Base-by-base conservation (phyloP, 305 asterid genomes). In the Fraxinus angustifolia region DNA sequence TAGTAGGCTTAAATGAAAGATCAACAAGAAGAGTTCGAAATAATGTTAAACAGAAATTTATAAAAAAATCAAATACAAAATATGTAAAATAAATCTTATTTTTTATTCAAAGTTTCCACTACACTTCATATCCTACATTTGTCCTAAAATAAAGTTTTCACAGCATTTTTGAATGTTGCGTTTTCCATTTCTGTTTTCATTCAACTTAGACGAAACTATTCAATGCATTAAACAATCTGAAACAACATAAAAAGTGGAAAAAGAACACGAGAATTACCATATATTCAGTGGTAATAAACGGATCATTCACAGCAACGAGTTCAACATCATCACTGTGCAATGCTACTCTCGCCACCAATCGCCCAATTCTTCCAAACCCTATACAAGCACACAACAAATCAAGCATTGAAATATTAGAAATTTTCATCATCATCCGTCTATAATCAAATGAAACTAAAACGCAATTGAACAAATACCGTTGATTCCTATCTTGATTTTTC, bases 351-450 rank as follows among this genome's bases (percentile, higher is more conserved):
- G 90, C 90, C 38, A 89, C 92, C 88, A 89, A 77, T 67, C 92
- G 89, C 71, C 92, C 89, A 68, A 89, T 89, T 74, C 92, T 86
- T 83, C 91, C 91, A 35, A 88, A 88, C 38, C 91, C 91, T 88
- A 34, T 7, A 56, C 67, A 17, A 17, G 23, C 12, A 56, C 67
- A 56, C 28, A 56, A 56, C 28, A 56, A 56, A 56, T 56, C 28
- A 56, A 56, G 28, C 67, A 2, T 6, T 19, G 26, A 17, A 56
- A 56, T 56, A 45, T 34, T 62, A 60, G 14, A 53, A 23, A 6
- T 56, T n/a, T 17, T 56, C 67, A 17, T 56, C 28, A 19, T 56
- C 12, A 17, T 56, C 67, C 26, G 11, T 56, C 67, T 56, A 6
- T 56, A 56, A 56, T 16, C 28, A 56, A 50, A 56, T 56, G 26